Evolutionary conservation across 2,329 filamentous ascomycete species (phyloP), one percentile per base, ranked within the genome.

Genomic region (Monosporascus sp.): DNA sequence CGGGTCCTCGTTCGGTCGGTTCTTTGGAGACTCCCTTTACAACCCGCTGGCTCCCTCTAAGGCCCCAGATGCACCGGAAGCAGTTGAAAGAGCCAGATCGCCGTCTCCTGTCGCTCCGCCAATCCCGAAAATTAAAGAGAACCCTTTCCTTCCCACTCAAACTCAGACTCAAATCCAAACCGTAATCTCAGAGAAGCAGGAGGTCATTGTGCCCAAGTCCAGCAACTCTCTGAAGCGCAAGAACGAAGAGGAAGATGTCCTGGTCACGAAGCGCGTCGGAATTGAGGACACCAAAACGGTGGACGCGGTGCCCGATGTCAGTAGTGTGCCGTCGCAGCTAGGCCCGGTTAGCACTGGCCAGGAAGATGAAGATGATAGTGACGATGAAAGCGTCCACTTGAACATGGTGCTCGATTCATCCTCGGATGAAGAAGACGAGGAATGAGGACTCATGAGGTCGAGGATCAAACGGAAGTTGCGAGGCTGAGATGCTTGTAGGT

Each of bases 311-410:
- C 51, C 55, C n/a, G 50, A 37, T n/a, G 47, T 40, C 22, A 35
- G 55, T 19, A 53, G 51, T 17, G 31, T 45, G 40, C 50, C 50
- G 14, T 53, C 55, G 35, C 55, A 58, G 17, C 47, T 43, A 6
- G 52, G 47, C 17, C 37, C 51, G 24, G 45, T 19, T 6, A 48
- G 17, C 27, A 17, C 38, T 16, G 37, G 19, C n/a, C 51, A 31
- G 26, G 74, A 70, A 1, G 75, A 74, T n/a, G 75, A 76, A 20
- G 72, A 74, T 35, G 74, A 74, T 16, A 68, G 66, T 46, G 68
- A 71, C 52, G 79, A 82, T 52, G 79, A 76, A 52, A 83, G 80
- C 54, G 76, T 83, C 14, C 78, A 83, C 66, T 69, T 84, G 53
- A 80, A 83, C 52, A 83, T 83, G 78, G 79, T 81, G 46, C 65